Conservation (phyloP, 371 early-diverging fungal species). For the Batrachochytrium dendrobatidis region DNA sequence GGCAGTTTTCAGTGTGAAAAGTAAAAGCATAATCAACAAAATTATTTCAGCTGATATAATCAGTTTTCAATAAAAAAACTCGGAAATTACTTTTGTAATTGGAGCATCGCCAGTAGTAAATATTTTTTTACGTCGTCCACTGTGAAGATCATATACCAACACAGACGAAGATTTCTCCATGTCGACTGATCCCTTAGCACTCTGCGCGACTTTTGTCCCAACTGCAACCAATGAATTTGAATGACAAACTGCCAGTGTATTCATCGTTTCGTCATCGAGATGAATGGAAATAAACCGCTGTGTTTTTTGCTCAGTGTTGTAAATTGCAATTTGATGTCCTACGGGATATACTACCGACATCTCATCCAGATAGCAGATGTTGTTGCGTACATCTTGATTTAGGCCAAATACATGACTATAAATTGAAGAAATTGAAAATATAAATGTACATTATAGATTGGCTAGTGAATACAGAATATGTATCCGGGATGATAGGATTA, state of each 20-base stretch:
- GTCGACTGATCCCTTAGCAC: not conserved
- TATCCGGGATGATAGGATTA: no score
- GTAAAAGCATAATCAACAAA: no score
- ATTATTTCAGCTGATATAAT: not conserved
- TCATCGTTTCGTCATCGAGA: slow-evolving; percentile 34
- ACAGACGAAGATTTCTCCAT: slow-evolving; percentile 4
- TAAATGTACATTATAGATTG: no score
- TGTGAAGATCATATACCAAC: slow-evolving; percentile 14
- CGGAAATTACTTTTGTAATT: not conserved
- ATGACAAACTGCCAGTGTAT: slow-evolving; percentile 24
- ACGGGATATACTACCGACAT: slow-evolving; percentile 39
- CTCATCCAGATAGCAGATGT: slow-evolving; percentile 33
- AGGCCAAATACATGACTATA: slow-evolving; percentile 44
- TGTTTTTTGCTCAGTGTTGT: slow-evolving; percentile 38
- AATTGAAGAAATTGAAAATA: no score
- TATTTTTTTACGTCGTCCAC: slow-evolving; percentile 10
- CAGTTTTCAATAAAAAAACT: not conserved
- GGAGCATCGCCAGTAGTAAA: slow-evolving; percentile 6
- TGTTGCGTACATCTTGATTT: slow-evolving; percentile 25
- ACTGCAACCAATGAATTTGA: slow-evolving; percentile 15
- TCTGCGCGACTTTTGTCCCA: slow-evolving; percentile 9
- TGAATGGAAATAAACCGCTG: slow-evolving; percentile 33
- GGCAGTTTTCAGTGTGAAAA: not conserved
- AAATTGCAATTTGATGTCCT: slow-evolving; percentile 37
- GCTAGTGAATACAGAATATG: no score